phyloP scores from a whole-genome alignment of 179 eudicot genomes.

The Heliamphora pulchella region DNA sequence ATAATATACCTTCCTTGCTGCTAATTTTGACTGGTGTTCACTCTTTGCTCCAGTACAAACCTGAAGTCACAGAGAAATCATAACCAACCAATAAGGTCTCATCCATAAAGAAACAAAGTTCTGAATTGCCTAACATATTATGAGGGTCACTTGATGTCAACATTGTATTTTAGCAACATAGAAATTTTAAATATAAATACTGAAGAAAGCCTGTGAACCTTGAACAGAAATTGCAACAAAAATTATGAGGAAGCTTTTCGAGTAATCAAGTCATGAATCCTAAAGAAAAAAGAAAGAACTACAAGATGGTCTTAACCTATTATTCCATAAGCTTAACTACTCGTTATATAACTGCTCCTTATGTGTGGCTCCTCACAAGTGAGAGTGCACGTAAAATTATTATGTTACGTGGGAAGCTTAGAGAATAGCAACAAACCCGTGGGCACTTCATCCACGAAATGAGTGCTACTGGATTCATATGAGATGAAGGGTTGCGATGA shows the following conservation, averaged over 20 bases:
- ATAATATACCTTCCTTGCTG: constrained; percentile 39
- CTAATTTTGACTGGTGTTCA: constrained; percentile 53
- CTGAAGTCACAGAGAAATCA: constrained; percentile 17
- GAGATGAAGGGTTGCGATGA: constrained; percentile 1
- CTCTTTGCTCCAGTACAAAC: constrained; percentile 61
- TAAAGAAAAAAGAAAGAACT: too few species aligned
- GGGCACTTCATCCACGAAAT: neutral
- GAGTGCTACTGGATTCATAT: neutral
- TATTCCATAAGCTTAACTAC: neutral
- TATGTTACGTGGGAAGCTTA: neutral
- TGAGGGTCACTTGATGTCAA: neutral
- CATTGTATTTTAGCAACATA: neutral
- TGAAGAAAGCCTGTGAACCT: neutral
- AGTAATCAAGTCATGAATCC: neutral
- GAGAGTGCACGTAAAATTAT: neutral
- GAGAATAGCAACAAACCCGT: neutral
- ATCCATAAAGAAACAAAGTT: neutral
- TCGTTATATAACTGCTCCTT: neutral
- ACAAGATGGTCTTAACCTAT: neutral
- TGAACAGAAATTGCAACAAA: neutral
- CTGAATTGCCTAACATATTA: neutral
- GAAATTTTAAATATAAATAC: neutral
- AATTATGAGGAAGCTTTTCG: neutral
- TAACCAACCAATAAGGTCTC: neutral
- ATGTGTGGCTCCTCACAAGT: neutral